A percentile compares a stretch with the other conserved stretches of the same genome.
phyloP scores from a whole-genome alignment of 2,329 filamentous ascomycete species.

The Epichloe hybrida region DNA sequence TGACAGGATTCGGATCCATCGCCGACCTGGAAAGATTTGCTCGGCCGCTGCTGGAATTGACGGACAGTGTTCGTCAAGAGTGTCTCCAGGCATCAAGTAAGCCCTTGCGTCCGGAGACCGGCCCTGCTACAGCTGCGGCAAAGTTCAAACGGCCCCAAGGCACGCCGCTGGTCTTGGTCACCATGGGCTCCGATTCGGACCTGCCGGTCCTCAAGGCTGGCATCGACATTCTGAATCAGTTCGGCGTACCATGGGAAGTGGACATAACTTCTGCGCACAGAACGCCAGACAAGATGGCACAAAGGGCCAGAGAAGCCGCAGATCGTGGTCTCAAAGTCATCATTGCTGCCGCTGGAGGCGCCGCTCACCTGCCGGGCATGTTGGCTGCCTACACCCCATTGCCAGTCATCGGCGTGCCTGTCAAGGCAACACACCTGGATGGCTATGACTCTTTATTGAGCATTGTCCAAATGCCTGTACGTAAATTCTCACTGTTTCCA shows the following conservation, averaged over 20 bases:
- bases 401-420: constrained; percentile 65
- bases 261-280: constrained; percentile 72
- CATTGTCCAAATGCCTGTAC: constrained; percentile 65
- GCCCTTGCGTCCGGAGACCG: constrained; percentile 18
- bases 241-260: constrained; percentile 57
- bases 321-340: constrained; percentile 56
- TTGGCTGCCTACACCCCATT: constrained; percentile 55
- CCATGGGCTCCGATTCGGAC: constrained; percentile 76
- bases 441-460: constrained; percentile 58
- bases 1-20: constrained; percentile 55
- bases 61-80: constrained; percentile 45
- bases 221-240: constrained; percentile 52
- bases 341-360: constrained; percentile 63
- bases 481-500: constrained; percentile 10
- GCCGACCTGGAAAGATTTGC: constrained; percentile 46
- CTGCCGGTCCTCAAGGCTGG: constrained; percentile 53
- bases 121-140: neutral
- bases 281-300: constrained; percentile 56
- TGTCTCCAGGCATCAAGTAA: constrained; percentile 26
- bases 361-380: constrained; percentile 66
- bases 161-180: constrained; percentile 54
- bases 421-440: constrained; percentile 60
- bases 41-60: constrained; percentile 54
- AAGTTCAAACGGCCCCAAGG: constrained; percentile 5
- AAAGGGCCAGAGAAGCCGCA: constrained; percentile 50